phyloP scores from a whole-genome alignment of 768 basidiomycete species.

The Baorangia bicolor region DNA sequence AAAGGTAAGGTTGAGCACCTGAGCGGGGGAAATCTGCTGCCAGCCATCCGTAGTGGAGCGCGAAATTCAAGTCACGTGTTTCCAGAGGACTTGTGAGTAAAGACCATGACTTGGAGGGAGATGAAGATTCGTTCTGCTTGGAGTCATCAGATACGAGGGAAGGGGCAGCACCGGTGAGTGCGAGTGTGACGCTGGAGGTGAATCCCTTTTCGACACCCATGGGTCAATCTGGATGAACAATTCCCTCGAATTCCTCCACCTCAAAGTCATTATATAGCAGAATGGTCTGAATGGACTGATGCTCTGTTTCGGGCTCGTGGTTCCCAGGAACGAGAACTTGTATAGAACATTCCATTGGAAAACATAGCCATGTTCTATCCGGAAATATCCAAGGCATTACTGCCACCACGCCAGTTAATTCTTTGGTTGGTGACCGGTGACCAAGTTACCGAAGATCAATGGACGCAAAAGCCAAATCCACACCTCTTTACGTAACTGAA shows the following conservation, averaged over 20 bases:
- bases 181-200: not conserved
- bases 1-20: too few species aligned
- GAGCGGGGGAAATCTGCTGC: not conserved
- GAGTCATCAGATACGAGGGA: not conserved
- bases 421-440: too few species aligned
- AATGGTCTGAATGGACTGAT: too few species aligned
- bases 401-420: too few species aligned
- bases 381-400: too few species aligned
- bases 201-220: not conserved
- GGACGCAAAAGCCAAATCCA: conserved; percentile 34
- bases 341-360: too few species aligned
- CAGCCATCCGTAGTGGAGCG: too few species aligned
- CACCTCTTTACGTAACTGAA: conserved; percentile 32
- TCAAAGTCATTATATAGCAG: not conserved
- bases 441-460: conserved; percentile 33
- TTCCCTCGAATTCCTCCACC: not conserved
- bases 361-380: too few species aligned
- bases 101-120: not conserved
- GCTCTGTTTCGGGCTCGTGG: too few species aligned
- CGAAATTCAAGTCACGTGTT: not conserved
- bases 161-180: not conserved
- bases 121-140: not conserved
- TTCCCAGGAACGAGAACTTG: too few species aligned
- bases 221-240: not conserved
- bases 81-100: not conserved